Evolutionary conservation across 1,284 basidiomycete species (phyloP), one percentile per base, ranked within the genome.

Genomic region (Hemileia vastatrix): DNA sequence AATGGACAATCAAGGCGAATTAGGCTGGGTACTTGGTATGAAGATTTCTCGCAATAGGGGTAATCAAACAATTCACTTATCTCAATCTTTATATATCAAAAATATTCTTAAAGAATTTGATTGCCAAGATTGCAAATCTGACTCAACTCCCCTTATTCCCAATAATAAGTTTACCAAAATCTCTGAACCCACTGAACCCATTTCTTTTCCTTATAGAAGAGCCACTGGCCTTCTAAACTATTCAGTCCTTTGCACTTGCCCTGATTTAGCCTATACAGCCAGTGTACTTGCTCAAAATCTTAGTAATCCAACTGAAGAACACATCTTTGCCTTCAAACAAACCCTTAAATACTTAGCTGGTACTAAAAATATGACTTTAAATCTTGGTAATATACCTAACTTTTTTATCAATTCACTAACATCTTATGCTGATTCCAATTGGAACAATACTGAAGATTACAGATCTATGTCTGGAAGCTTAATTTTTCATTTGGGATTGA

Each of bases 211-310:
- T n/a, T 57, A 57, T 48, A 4, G 47, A 1, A 24, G 32, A 1
- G 55, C 55, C 18, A 33, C 49, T 1, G 55, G 55, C 15, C 13
- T 51, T 4, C 15, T 58, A 0, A 40, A 58, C 24, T 58, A 51
- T 23, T 19, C 50, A 8, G 56, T 58, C 13, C 56, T 36, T 36
- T 58, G 56, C 48, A 58, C 56, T 8, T 24, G 47, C 13, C 56
- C 56, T 18, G 56, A 58, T 24, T 32, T 58, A 9, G 56, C 45
- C 2, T 58, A 50, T 24, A 18, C 27, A 18, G 27, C 8, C n/a
- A 33, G 27, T 15, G 23, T 48, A 13, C 6, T 57, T 57, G 40
- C 6, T 43, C 53, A 40, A 3, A 54, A 40, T 40, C 15, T 3
- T 19, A 32, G 33, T 40, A 21, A n/a, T 19, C 21, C 9, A 9